Conservation (phyloP, 495 filamentous ascomycete species). For the Annulohypoxylon maeteangense region DNA sequence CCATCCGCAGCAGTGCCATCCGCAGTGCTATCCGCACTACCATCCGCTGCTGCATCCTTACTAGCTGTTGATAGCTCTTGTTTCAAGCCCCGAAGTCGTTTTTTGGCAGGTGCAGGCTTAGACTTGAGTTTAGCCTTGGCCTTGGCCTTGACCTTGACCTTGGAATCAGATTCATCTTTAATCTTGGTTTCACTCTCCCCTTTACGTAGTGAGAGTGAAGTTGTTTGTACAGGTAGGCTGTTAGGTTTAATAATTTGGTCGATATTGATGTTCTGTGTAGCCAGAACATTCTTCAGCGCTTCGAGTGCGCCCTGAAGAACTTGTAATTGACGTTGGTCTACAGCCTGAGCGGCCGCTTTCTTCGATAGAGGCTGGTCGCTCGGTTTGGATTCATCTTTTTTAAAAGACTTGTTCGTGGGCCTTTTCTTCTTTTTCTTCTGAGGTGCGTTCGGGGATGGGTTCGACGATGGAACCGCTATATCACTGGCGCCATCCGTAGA, state of each 20-base stretch:
- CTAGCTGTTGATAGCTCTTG: neutral
- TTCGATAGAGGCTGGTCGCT: neutral
- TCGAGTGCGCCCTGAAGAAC: conserved; percentile 39
- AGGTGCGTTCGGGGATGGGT: neutral
- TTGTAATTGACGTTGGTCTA: conserved; percentile 33
- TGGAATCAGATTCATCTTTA: conserved; percentile 4
- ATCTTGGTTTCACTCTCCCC: conserved; percentile 19
- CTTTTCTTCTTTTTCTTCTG: conserved; percentile 34
- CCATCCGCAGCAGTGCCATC: no score
- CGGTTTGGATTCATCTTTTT: neutral
- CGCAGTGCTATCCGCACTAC: no score
- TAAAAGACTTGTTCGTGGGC: conserved; percentile 9
- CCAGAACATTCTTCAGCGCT: conserved; percentile 43
- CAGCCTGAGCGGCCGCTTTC: conserved; percentile 4
- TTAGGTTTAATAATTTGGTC: conserved; percentile 29
- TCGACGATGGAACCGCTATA: conserved; percentile 1
- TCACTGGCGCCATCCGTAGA: neutral
- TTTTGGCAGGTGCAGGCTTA: no score
- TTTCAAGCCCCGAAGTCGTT: no score
- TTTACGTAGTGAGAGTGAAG: neutral
- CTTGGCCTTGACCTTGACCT: no score
- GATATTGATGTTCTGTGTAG: conserved; percentile 39
- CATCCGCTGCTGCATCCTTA: neutral
- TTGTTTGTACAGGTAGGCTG: neutral
- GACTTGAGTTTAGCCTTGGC: no score